phyloP scores from a whole-genome alignment of 177 flowering plant species.

The Vitis hybrid region DNA sequence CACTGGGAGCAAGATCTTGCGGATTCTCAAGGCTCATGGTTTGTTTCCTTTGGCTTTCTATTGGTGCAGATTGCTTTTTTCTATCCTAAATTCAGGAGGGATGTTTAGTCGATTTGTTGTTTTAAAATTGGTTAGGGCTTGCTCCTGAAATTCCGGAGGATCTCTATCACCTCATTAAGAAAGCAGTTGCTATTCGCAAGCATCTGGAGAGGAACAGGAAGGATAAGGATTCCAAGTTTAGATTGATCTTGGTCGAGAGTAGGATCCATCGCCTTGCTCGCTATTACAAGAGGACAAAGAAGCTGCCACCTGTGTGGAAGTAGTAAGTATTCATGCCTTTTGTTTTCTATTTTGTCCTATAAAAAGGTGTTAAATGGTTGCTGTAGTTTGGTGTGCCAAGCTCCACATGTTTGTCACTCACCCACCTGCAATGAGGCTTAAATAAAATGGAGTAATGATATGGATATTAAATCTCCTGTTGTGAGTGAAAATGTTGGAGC shows the following conservation, averaged over 20 bases:
- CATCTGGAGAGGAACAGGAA: constrained; percentile 61
- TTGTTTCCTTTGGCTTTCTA: neutral
- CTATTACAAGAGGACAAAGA: constrained; percentile 53
- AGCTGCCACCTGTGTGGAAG: constrained; percentile 42
- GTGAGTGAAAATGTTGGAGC: too few species aligned
- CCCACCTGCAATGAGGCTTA: too few species aligned
- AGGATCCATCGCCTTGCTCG: constrained; percentile 53
- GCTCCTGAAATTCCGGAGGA: constrained; percentile 58
- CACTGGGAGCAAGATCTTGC: constrained; percentile 42
- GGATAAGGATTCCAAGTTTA: constrained; percentile 54
- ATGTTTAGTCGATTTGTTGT: neutral
- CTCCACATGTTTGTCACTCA: neutral
- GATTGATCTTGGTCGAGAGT: constrained; percentile 50
- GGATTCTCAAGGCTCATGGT: constrained; percentile 53
- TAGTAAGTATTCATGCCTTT: constrained; percentile 22
- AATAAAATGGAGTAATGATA: too few species aligned
- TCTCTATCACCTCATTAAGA: constrained; percentile 47
- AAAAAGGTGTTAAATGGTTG: neutral
- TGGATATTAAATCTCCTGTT: too few species aligned
- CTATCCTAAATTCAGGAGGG: too few species aligned
- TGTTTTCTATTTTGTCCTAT: neutral
- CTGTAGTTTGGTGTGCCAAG: neutral
- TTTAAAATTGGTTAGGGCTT: constrained; percentile 26
- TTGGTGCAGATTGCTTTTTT: neutral
- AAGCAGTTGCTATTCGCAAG: constrained; percentile 45